Evolutionary conservation across 371 early-diverging fungal species (phyloP).

Genomic region (Mortierella sp.): DNA sequence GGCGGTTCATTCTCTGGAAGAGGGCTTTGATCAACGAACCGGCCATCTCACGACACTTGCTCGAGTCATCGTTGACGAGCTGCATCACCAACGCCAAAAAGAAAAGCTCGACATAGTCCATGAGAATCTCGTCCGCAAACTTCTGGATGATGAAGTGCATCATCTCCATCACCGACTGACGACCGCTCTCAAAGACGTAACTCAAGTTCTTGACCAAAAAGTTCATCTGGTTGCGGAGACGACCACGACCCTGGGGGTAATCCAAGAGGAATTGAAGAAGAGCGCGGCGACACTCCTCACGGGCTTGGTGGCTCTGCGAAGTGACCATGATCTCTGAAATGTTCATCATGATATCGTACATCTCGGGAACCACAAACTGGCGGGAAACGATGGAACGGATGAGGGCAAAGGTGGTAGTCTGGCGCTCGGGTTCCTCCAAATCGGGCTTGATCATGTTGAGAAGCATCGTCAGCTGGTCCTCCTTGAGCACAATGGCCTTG

Average conservation of each 20-base stretch:
- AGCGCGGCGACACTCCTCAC: conserved; percentile 86
- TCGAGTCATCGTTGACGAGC: conserved; percentile 92
- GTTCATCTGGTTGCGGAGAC: conserved; percentile 85
- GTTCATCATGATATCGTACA: conserved; percentile 92
- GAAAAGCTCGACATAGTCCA: conserved; percentile 84
- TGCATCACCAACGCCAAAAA: conserved; percentile 88
- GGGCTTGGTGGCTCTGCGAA: conserved; percentile 81
- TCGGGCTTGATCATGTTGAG: conserved; percentile 89
- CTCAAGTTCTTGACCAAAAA: conserved; percentile 90
- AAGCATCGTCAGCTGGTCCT: conserved; percentile 84
- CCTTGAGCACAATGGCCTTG: conserved; percentile 69
- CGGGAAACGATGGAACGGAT: conserved; percentile 89
- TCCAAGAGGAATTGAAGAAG: conserved; percentile 93
- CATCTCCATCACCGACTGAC: conserved; percentile 89
- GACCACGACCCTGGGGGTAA: conserved; percentile 90
- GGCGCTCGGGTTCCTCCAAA: conserved; percentile 89
- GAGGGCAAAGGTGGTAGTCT: conserved; percentile 87
- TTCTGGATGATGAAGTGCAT: conserved; percentile 82
- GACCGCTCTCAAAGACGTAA: conserved; percentile 93
- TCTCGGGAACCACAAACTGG: conserved; percentile 86
- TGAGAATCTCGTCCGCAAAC: conserved; percentile 80
- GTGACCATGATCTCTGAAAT: conserved; percentile 89
- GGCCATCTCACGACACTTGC: conserved; percentile 91
- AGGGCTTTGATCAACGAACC: conserved; percentile 80
- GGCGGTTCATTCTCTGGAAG: conserved; percentile 69